Evolutionary conservation across 495 filamentous ascomycete species (phyloP).

Genomic region (Tuber indicum): DNA sequence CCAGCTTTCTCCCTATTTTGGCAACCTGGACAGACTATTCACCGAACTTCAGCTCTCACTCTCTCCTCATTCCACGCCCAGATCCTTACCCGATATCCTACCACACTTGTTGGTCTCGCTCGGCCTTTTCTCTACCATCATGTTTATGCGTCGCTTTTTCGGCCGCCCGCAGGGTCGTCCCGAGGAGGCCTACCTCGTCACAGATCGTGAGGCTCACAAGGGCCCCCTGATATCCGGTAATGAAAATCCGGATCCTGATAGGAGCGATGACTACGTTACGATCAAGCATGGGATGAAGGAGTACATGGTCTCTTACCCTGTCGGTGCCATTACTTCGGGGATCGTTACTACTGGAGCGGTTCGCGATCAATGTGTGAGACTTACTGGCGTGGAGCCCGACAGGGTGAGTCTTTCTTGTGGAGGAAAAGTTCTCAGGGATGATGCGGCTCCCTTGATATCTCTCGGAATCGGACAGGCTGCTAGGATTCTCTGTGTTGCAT

Average conservation of each 20-base stretch:
- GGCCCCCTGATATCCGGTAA: conserved; percentile 29
- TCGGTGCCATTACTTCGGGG: conserved; percentile 21
- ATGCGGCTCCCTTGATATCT: conserved; percentile 26
- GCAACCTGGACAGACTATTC: conserved; percentile 27
- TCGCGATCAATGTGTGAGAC: conserved; percentile 21
- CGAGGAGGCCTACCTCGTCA: conserved; percentile 11
- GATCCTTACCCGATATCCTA: conserved; percentile 30
- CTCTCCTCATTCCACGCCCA: conserved; percentile 23
- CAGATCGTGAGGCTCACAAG: not conserved
- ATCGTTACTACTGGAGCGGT: conserved; percentile 27
- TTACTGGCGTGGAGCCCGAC: conserved; percentile 12
- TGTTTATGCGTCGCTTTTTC: conserved; percentile 40
- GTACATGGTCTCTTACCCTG: conserved; percentile 32
- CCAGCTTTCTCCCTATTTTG: conserved; percentile 25
- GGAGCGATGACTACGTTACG: conserved; percentile 25
- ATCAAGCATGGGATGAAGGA: conserved; percentile 36
- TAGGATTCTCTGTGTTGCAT: conserved; percentile 30
- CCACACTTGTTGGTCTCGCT: conserved; percentile 29
- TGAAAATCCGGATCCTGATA: conserved; percentile 21
- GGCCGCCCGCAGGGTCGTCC: conserved; percentile 9
- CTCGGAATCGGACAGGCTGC: conserved; percentile 35
- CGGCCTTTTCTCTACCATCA: conserved; percentile 21
- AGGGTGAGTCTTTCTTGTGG: conserved; percentile 31
- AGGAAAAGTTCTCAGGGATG: conserved; percentile 35
- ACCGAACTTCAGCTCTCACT: conserved; percentile 33